phyloP scores from a whole-genome alignment of 164 flowering plant genomes.

The Cinnamomum chago region DNA sequence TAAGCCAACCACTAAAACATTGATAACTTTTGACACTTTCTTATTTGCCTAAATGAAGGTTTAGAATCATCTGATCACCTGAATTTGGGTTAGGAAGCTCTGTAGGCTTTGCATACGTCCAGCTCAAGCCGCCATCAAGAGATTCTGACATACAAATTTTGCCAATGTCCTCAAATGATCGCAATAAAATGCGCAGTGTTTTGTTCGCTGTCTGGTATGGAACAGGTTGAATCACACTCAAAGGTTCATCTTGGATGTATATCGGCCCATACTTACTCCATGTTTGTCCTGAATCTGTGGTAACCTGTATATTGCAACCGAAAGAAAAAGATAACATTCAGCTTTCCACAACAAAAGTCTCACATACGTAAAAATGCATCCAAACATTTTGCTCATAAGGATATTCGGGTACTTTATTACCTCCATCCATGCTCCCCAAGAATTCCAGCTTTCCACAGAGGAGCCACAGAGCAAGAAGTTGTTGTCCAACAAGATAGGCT shows the following conservation, averaged over 20 bases:
- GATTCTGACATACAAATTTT: slow-evolving; percentile 90
- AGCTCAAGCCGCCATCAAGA: slow-evolving; percentile 64
- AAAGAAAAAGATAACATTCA: not conserved
- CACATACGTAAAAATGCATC: not conserved
- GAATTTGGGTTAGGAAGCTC: slow-evolving; percentile 90
- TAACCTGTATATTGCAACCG: slow-evolving; percentile 39
- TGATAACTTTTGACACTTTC: not conserved
- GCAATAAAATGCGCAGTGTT: slow-evolving; percentile 57
- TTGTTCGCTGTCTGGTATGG: slow-evolving; percentile 73
- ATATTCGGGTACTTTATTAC: slow-evolving; percentile 24
- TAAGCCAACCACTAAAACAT: not conserved
- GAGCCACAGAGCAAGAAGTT: slow-evolving; percentile 84
- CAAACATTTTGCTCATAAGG: not conserved
- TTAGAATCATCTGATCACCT: slow-evolving; percentile 35
- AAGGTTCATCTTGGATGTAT: slow-evolving; percentile 41
- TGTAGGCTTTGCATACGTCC: slow-evolving; percentile 67
- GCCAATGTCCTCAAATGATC: slow-evolving; percentile 60
- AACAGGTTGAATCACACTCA: slow-evolving; percentile 90
- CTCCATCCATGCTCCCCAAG: slow-evolving; percentile 99
- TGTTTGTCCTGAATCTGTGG: slow-evolving; percentile 63
- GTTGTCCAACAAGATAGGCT: slow-evolving; percentile 84
- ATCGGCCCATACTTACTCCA: slow-evolving; percentile 91
- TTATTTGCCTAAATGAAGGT: not conserved
- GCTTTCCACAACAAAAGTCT: not conserved
- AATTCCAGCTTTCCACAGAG: slow-evolving; percentile 97